A percentile compares a stretch with the other conserved stretches of the same genome.
Conservation (phyloP, 768 basidiomycete species). For the Phylloporus sp. region DNA sequence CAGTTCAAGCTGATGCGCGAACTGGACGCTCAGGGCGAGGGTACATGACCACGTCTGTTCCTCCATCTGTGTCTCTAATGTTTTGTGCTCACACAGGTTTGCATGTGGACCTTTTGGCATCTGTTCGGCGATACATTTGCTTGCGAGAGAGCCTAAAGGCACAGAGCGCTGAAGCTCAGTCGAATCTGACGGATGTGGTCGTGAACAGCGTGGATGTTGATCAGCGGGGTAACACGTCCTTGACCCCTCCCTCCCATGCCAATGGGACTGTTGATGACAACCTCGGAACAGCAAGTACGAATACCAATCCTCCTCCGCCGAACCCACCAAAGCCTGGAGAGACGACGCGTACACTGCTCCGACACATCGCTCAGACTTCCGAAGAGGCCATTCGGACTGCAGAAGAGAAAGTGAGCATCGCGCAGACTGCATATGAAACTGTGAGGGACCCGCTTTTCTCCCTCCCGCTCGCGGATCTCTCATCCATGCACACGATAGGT, state of each 20-base stretch:
- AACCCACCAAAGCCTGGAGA: constrained; percentile 24
- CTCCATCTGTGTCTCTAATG: constrained; percentile 3
- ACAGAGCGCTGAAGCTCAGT: not conserved
- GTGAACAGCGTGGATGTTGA: not conserved
- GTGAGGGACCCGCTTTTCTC: constrained; percentile 37
- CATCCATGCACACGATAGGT: constrained; percentile 42
- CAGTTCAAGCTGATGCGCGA: constrained; percentile 69
- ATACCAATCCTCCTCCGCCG: not conserved
- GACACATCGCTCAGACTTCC: constrained; percentile 53
- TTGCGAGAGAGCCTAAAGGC: constrained; percentile 30
- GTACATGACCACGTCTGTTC: constrained; percentile 34
- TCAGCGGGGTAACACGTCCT: not conserved
- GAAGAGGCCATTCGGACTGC: constrained; percentile 60
- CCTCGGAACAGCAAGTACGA: not conserved
- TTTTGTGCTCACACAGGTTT: constrained; percentile 31
- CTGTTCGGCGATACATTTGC: constrained; percentile 45
- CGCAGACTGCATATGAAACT: constrained; percentile 65
- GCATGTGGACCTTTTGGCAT: constrained; percentile 39
- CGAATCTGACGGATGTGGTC: not conserved
- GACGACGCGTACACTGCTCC: constrained; percentile 49
- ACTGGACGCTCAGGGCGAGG: constrained; percentile 60
- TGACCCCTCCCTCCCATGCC: not conserved
- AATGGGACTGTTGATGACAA: not conserved
- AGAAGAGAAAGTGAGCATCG: constrained; percentile 77
- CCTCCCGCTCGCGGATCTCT: not conserved